Conservation (phyloP, 257 asterid genomes). For the Coffea eugenioides region DNA sequence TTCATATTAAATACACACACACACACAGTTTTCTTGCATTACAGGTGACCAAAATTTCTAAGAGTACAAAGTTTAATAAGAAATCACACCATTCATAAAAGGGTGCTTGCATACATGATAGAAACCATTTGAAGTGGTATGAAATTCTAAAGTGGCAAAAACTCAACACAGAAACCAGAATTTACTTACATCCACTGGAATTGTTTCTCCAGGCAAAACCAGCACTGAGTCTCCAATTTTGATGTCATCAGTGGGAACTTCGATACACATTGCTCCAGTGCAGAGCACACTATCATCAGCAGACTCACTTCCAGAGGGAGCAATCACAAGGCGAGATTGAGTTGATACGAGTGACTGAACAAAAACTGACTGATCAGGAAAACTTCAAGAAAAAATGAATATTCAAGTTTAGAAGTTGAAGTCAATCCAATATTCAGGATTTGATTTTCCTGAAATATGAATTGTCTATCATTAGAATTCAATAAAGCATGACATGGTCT, state of each 20-base stretch:
- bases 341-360: conserved; percentile 94
- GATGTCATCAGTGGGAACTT: conserved; percentile 94
- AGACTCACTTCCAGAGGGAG: conserved; percentile 69
- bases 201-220: conserved; percentile 98
- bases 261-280: conserved; percentile 78
- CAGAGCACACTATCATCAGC: conserved; percentile 57
- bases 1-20: background rate
- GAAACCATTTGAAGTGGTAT: background rate
- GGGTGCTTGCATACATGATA: background rate
- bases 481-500: background rate
- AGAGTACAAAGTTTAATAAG: background rate
- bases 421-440: background rate
- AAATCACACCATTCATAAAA: background rate
- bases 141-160: background rate
- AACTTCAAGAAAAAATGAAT: conserved; percentile 16
- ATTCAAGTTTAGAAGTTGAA: background rate
- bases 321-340: conserved; percentile 77
- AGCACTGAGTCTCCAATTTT: conserved; percentile 76
- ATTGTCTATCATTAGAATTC: background rate
- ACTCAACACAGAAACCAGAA: background rate
- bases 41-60: background rate
- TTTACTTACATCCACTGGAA: conserved; percentile 89
- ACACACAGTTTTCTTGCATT: background rate
- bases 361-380: conserved; percentile 19
- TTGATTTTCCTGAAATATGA: background rate